Percentiles rank a stretch among this genome's conserved stretches.
Conservation (phyloP, 371 early-diverging fungal species). For the Mucor sp. region DNA sequence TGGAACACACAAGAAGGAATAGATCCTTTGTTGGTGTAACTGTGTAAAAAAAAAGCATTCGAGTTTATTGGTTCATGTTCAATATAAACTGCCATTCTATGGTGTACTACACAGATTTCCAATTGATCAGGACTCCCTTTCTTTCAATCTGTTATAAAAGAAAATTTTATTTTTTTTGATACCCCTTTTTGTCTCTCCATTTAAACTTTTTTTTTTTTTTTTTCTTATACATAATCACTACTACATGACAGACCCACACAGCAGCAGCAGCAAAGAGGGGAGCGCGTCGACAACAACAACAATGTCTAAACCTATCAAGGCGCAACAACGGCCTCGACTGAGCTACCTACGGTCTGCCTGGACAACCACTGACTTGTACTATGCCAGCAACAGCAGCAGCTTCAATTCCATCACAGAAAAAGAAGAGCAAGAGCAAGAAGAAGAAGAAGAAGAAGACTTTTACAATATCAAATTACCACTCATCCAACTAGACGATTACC, state of each 20-base stretch:
- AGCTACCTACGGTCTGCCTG: conserved; percentile 37
- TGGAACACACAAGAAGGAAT: not conserved
- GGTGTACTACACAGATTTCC: too few species aligned
- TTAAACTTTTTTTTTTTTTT: not conserved
- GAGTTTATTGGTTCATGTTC: too few species aligned
- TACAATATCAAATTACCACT: conserved; percentile 2
- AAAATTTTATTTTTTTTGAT: not conserved
- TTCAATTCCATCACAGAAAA: too few species aligned
- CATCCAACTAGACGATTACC: conserved; percentile 1
- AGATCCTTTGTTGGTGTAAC: not conserved
- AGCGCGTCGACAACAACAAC: not conserved
- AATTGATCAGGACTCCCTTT: not conserved
- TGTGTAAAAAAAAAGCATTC: not conserved
- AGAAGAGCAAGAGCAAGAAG: not conserved
- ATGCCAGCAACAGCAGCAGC: not conserved
- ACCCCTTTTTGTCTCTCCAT: not conserved
- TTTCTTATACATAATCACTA: not conserved
- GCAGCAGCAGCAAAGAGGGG: not conserved
- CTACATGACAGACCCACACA: not conserved
- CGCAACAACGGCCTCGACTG: conserved; percentile 20
- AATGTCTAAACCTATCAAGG: not conserved
- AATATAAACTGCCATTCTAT: too few species aligned
- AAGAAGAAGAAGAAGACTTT: not conserved
- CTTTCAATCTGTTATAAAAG: too few species aligned
- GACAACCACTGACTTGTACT: conserved; percentile 26